phyloP scores from a whole-genome alignment of 257 asterid species.

The Scutellaria galericulata region DNA sequence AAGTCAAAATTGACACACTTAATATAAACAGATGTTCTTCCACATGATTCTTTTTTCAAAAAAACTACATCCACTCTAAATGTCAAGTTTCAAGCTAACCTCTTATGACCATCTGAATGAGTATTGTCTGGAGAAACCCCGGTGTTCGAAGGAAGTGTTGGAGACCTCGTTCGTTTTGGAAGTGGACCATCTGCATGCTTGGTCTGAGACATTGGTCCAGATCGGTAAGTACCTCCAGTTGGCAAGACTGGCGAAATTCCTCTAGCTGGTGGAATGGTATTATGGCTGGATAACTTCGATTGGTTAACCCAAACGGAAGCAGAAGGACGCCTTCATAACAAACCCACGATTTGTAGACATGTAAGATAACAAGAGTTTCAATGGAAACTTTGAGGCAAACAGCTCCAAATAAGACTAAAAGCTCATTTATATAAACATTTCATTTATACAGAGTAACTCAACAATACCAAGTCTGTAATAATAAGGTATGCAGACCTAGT shows the following conservation, averaged over 20 bases:
- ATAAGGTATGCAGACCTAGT: neutral
- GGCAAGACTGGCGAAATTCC: conserved; percentile 38
- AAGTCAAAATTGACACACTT: neutral
- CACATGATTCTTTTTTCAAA: conserved; percentile 24
- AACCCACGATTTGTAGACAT: conserved; percentile 27
- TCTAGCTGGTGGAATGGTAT: conserved; percentile 45
- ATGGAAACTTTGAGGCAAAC: conserved; percentile 24
- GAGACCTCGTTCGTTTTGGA: conserved; percentile 68
- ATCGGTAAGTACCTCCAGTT: conserved; percentile 43
- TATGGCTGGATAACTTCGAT: conserved; percentile 42
- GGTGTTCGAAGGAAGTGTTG: conserved; percentile 47
- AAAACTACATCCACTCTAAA: neutral
- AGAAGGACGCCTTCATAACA: conserved; percentile 53
- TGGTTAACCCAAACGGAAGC: conserved; percentile 52
- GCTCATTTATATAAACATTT: conserved; percentile 25
- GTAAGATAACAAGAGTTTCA: conserved; percentile 6
- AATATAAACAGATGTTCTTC: neutral
- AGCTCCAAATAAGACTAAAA: conserved; percentile 17
- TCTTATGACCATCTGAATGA: conserved; percentile 45
- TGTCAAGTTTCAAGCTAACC: conserved; percentile 45
- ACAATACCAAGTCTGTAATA: conserved; percentile 7
- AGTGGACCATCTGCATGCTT: conserved; percentile 53
- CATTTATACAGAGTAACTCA: conserved; percentile 13
- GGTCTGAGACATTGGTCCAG: conserved; percentile 51
- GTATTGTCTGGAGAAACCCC: conserved; percentile 47